phyloP scores from a whole-genome alignment of 306 rosid genomes.

The Ziziphus jujuba region DNA sequence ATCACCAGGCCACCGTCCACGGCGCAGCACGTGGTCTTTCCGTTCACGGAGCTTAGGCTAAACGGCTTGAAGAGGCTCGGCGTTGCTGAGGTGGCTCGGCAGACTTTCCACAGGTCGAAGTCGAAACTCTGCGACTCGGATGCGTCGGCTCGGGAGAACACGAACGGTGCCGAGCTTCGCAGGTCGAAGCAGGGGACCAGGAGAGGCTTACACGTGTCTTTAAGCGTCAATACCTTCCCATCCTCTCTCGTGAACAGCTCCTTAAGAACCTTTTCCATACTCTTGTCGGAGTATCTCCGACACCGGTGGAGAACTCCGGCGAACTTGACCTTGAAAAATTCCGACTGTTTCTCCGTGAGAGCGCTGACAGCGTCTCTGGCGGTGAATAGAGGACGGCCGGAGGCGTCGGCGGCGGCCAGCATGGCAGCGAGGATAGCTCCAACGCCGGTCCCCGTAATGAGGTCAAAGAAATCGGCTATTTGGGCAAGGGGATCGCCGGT shows the following conservation, averaged over 20 bases:
- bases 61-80: slow-evolving; percentile 80
- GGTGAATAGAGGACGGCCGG: slow-evolving; percentile 71
- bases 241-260: slow-evolving; percentile 54
- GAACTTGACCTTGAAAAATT: slow-evolving; percentile 40
- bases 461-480: slow-evolving; percentile 80
- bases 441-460: slow-evolving; percentile 78
- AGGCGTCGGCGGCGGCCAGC: slow-evolving; percentile 64
- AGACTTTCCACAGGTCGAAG: slow-evolving; percentile 92
- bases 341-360: slow-evolving; percentile 40
- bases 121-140: slow-evolving; percentile 80
- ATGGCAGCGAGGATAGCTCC: slow-evolving; percentile 82
- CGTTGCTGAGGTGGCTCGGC: slow-evolving; percentile 92
- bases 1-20: slow-evolving; percentile 91
- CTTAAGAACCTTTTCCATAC: slow-evolving; percentile 68
- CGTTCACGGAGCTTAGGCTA: slow-evolving; percentile 70
- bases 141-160: slow-evolving; percentile 95
- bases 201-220: slow-evolving; percentile 85
- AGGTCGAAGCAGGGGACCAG: slow-evolving; percentile 93
- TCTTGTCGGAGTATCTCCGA: slow-evolving; percentile 50
- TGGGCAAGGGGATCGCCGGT: slow-evolving; percentile 76
- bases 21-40: slow-evolving; percentile 77
- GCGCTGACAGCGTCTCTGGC: slow-evolving; percentile 63
- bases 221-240: slow-evolving; percentile 57
- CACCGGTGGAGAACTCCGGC: slow-evolving; percentile 49
- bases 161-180: slow-evolving; percentile 92